Conservation (phyloP, 1,284 basidiomycete genomes). For the Moesziomyces globuligerus region DNA sequence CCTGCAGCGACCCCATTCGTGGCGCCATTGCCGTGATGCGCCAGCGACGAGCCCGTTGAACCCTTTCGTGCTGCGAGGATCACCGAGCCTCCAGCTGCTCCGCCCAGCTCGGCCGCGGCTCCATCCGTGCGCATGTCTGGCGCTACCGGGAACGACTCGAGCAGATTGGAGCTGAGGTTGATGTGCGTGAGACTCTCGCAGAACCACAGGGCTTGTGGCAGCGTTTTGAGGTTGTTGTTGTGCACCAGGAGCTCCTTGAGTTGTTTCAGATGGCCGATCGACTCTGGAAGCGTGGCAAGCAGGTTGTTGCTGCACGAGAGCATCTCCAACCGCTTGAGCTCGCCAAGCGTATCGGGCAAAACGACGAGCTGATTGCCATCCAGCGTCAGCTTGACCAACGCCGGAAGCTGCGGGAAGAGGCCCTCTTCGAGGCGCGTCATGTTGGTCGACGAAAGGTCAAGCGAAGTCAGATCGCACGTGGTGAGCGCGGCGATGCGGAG, state of each 20-base stretch:
- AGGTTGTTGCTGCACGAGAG: slow-evolving; percentile 92
- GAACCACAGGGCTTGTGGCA: slow-evolving; percentile 84
- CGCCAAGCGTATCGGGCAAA: slow-evolving; percentile 83
- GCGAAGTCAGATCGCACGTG: slow-evolving; percentile 77
- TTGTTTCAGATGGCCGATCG: slow-evolving; percentile 80
- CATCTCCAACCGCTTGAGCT: slow-evolving; percentile 76
- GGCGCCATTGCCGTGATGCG: slow-evolving; percentile 25
- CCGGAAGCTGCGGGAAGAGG: slow-evolving; percentile 56
- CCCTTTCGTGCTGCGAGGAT: slow-evolving; percentile 58
- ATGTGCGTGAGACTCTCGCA: slow-evolving; percentile 80
- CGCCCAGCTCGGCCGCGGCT: slow-evolving; percentile 4
- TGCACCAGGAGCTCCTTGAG: slow-evolving; percentile 86
- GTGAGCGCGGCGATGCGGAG: slow-evolving; percentile 60
- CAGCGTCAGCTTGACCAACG: slow-evolving; percentile 56
- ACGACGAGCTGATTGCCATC: slow-evolving; percentile 78
- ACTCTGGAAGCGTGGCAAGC: slow-evolving; percentile 79
- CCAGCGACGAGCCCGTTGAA: slow-evolving; percentile 52
- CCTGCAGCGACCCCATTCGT: slow-evolving; percentile 9
- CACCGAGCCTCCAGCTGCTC: slow-evolving; percentile 6
- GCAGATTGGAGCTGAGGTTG: slow-evolving; percentile 89
- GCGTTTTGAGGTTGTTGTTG: slow-evolving; percentile 85
- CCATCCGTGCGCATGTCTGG: slow-evolving; percentile 27
- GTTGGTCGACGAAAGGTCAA: slow-evolving; percentile 91
- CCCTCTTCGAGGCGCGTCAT: slow-evolving; percentile 82
- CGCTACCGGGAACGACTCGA: slow-evolving; percentile 79